phyloP scores from a whole-genome alignment of 768 basidiomycete genomes.

The Mycena sanguinolenta region DNA sequence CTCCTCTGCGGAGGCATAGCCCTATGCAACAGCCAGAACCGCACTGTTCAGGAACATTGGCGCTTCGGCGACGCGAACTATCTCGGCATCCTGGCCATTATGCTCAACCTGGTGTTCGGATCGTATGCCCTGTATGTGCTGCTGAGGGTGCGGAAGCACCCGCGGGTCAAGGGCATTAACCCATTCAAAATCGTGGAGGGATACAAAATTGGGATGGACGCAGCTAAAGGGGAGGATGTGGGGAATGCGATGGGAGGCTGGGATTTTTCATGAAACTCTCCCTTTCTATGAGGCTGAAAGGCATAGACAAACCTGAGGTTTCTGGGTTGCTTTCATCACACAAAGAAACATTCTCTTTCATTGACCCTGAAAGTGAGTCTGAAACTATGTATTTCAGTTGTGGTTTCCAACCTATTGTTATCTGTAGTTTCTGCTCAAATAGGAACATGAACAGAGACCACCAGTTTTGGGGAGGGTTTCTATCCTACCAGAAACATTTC shows the following conservation, averaged over 20 bases:
- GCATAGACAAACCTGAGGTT: no score
- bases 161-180: slow-evolving; percentile 10
- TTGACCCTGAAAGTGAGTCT: no score
- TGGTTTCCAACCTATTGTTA: no score
- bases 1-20: neutral
- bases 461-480: no score
- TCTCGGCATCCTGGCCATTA: slow-evolving; percentile 1
- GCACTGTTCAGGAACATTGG: slow-evolving; percentile 9
- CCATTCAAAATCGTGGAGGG: slow-evolving; percentile 4
- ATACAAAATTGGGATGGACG: slow-evolving; percentile 13
- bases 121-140: slow-evolving; percentile 5
- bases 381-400: no score
- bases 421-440: no score
- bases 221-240: neutral
- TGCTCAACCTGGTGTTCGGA: slow-evolving; percentile 10
- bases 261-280: no score
- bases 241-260: neutral
- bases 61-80: slow-evolving; percentile 1
- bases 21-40: slow-evolving; percentile 5
- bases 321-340: no score
- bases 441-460: no score
- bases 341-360: no score
- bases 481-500: no score
- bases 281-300: no score
- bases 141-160: neutral